Evolutionary conservation across 257 asterid genomes (phyloP), one percentile per base, ranked within the genome.

Genomic region (Solanum tarijense): DNA sequence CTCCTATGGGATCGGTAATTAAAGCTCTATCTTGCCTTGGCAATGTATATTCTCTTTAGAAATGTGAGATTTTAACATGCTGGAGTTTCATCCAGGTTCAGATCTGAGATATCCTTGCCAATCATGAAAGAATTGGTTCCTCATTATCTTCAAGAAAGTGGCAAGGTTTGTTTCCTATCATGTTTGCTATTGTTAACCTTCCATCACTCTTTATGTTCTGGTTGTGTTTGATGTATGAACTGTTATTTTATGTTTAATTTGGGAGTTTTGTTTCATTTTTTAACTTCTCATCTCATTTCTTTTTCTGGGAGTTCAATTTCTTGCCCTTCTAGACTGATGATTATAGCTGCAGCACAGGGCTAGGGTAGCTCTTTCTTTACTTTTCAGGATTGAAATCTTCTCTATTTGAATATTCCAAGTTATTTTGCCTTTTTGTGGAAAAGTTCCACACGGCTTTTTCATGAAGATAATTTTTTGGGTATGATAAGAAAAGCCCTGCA

Each of bases 141-240:
- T 12, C 98, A 96, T 86, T 97, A 97, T 92, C 98, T 97, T 87
- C 99, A 97, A 91, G 99, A 97, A 87, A 91, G 91, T 94, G 95
- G 92, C 92, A 93, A 93, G 98, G 99, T 97, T 94, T 68, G 90
- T 87, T 69, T 76, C 71, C 41, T 6, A 27, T 71, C 25, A 43
- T 43, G 84, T 43, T 43, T 79, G 84, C 25, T 29, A 76, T 25
- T 60, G 87, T 83, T 83, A 90, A 90, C 84, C 87, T 88, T 86
- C 85, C 72, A 84, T 90, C 38, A 25, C 84, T 41, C 65, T 79
- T 78, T 46, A 43, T 25, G 58, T 8, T 41, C 14, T 25, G 29
- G 65, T 78, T 41, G 38, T 43, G 65, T 58, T 43, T 43, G 38
- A 43, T 41, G 84, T 13, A 43, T 43, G 36, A 79, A 43, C 25